phyloP scores from a whole-genome alignment of 176 grass and related monocot genomes.

The Pontederia paniculata region DNA sequence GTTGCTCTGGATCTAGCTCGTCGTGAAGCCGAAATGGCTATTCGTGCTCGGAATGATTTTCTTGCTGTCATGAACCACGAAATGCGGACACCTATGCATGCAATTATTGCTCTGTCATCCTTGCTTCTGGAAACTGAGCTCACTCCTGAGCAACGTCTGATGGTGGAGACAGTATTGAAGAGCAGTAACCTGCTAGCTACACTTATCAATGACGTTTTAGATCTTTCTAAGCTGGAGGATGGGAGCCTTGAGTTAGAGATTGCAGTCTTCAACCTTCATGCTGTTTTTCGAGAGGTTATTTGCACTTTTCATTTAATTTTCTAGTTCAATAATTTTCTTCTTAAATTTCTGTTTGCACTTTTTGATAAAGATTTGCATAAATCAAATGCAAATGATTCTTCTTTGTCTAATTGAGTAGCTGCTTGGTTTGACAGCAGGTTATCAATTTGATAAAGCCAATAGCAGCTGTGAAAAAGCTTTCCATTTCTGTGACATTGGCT shows the following conservation, averaged over 20 bases:
- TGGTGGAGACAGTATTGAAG: slow-evolving; percentile 84
- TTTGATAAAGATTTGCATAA: not conserved
- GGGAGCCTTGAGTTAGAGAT: slow-evolving; percentile 36
- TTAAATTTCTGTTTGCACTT: not conserved
- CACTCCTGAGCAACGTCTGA: slow-evolving; percentile 64
- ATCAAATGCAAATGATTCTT: not conserved
- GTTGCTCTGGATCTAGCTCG: slow-evolving; percentile 82
- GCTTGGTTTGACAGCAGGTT: not conserved
- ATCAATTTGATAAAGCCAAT: slow-evolving; percentile 18
- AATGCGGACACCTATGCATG: slow-evolving; percentile 88
- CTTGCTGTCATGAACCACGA: slow-evolving; percentile 97
- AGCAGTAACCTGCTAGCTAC: slow-evolving; percentile 83
- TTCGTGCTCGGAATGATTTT: slow-evolving; percentile 84
- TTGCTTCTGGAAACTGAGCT: slow-evolving; percentile 86
- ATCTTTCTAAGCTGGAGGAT: slow-evolving; percentile 87
- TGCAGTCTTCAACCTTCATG: slow-evolving; percentile 15
- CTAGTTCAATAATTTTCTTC: not conserved
- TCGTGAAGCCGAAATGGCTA: slow-evolving; percentile 79
- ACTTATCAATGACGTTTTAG: slow-evolving; percentile 84
- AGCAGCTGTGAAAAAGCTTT: slow-evolving; percentile 17
- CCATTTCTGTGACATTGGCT: slow-evolving; percentile 2
- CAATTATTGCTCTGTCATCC: slow-evolving; percentile 82
- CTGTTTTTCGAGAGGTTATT: slow-evolving; percentile 13
- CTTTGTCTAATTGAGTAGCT: too few relatives aligned
- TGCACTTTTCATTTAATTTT: not conserved